Base-by-base conservation (phyloP, 768 basidiomycete genomes). In the Hirschioporus abietinus region DNA sequence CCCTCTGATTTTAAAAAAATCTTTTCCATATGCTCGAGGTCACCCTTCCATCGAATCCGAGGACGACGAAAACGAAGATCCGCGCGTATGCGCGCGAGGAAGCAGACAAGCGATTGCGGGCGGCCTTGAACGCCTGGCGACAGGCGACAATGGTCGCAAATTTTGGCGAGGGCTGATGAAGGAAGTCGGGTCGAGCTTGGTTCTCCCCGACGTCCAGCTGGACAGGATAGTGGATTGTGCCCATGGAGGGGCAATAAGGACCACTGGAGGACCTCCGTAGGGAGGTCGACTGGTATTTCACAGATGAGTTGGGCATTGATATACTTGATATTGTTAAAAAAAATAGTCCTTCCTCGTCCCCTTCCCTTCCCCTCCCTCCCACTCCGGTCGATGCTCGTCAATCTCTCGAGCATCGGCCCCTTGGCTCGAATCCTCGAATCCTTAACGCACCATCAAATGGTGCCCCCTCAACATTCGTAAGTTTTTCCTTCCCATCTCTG, bases 191-290 rank as follows among this genome's bases (percentile, higher is more conserved):
- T 59, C 70, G 0, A 63, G 71, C 26, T 24, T 73, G 1, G 25
- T 77, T 25, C 64, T 76, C 64, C 62, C 70, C 8, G 67, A 72
- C 52, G 52, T 66, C 0, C 65, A 73, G 6, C 63, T 75, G n/a
- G 62, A 64, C 0, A 68, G 72, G n/a, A 74, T 77, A 17, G 66
- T 73, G 12, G 70, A 72, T 58, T 74, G 72, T 36, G 72, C 74
- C 0, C 76, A 72, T 24, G 67, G 63, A 15, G 27, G 60, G 20
- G 72, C 74, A 64, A 60, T 77, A 9, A 12, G 63, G 0, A 65
- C 65, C n/a, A 0, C 2, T 64, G 0, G 69, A 66, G 0, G 66
- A 71, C 57, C 65, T 76, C 1, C 12, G 60, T 17, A 65, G 66
- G 26, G 74, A 76, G 65, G 72, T 68, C 4, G 35, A 62, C 1